phyloP scores from a whole-genome alignment of 1,284 basidiomycete genomes.

The Cystobasidium slooffiae region DNA sequence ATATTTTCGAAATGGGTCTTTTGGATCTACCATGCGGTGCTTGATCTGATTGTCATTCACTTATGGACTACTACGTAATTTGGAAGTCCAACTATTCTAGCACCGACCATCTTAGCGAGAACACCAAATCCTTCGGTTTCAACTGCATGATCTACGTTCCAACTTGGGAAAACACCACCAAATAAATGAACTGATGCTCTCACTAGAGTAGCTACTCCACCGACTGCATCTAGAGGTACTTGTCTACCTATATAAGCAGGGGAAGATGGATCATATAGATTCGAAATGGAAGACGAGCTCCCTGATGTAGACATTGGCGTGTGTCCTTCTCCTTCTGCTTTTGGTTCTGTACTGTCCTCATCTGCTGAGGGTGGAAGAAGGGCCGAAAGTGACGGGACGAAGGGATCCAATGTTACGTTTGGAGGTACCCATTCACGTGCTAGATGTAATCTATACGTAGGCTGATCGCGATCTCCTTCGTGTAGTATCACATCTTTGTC shows the following conservation, averaged over 20 bases:
- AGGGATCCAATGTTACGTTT: constrained; percentile 26
- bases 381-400: not conserved
- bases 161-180: constrained; percentile 47
- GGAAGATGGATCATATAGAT: constrained; percentile 43
- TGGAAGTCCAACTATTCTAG: constrained; percentile 45
- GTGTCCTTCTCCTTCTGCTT: not conserved
- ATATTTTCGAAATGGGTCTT: too few species aligned
- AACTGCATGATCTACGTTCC: constrained; percentile 44
- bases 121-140: constrained; percentile 49
- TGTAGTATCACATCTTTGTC: constrained; percentile 30
- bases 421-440: constrained; percentile 30
- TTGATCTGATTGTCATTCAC: not conserved
- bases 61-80: constrained; percentile 46
- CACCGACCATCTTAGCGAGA: constrained; percentile 42
- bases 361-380: too few species aligned
- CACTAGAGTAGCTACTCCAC: constrained; percentile 49
- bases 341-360: not conserved
- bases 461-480: constrained; percentile 23
- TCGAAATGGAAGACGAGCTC: not conserved
- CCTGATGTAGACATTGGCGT: not conserved
- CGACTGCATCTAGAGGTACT: constrained; percentile 44
- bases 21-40: too few species aligned
- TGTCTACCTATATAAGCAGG: constrained; percentile 43
- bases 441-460: constrained; percentile 42
- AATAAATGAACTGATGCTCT: constrained; percentile 45